Conservation (phyloP, 768 basidiomycete species). For the Fomitopsis serialis region DNA sequence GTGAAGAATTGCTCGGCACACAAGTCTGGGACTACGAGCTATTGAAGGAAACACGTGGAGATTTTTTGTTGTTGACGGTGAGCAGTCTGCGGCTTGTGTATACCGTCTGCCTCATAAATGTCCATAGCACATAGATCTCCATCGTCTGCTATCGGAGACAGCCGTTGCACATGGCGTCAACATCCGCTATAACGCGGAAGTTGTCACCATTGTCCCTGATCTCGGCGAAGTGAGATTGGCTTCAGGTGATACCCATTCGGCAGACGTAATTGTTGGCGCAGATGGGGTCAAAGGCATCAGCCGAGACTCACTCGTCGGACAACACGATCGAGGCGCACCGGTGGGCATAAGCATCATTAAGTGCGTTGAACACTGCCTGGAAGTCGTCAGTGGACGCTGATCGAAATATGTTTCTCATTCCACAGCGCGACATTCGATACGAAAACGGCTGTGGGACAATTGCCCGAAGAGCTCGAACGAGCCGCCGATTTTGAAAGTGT, state of each 20-base stretch:
- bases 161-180: conserved; percentile 22
- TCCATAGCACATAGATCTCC: conserved; percentile 27
- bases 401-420: neutral
- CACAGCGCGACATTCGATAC: conserved; percentile 2
- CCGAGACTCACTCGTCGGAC: conserved; percentile 13
- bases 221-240: conserved; percentile 20
- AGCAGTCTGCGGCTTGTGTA: conserved; percentile 2
- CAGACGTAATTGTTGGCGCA: conserved; percentile 33
- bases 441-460: neutral
- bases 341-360: conserved; percentile 22
- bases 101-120: neutral
- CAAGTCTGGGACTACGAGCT: conserved; percentile 25
- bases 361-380: conserved; percentile 13
- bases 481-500: neutral
- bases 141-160: conserved; percentile 25
- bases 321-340: conserved; percentile 7
- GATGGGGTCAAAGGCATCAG: conserved; percentile 25
- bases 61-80: conserved; percentile 26
- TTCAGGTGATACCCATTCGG: conserved; percentile 24
- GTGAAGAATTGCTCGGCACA: conserved; percentile 23
- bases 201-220: conserved; percentile 17
- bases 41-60: conserved; percentile 24
- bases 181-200: conserved; percentile 22
- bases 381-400: too few species aligned
- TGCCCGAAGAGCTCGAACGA: conserved; percentile 3